phyloP scores from a whole-genome alignment of 768 basidiomycete genomes.

The Mycena capillaripes region DNA sequence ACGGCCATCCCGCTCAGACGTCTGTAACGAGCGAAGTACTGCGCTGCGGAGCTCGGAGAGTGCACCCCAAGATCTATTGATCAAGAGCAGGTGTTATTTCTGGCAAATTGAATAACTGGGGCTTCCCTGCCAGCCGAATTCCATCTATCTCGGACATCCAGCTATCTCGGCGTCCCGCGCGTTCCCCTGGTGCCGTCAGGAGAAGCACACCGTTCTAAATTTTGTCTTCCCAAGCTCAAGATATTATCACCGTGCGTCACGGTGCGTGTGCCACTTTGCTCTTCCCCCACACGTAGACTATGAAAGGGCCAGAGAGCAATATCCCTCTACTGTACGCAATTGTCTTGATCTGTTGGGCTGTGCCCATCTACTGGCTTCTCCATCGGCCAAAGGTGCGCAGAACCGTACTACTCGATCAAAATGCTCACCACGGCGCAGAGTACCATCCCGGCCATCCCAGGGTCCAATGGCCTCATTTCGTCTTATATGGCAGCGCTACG shows the following conservation, averaged over 20 bases:
- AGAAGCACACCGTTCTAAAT: not conserved
- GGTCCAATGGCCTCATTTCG: not conserved
- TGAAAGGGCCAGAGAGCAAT: not conserved
- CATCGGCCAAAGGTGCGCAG: not conserved
- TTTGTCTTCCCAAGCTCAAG: not conserved
- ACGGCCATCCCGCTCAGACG: not conserved
- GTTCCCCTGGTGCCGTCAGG: too few relatives aligned
- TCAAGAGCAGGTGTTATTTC: not conserved
- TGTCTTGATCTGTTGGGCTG: not conserved
- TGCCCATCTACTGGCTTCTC: not conserved
- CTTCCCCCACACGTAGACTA: not conserved
- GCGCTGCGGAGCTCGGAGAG: not conserved
- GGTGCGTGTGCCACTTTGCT: not conserved
- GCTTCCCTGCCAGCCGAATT: not conserved
- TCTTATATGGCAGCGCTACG: not conserved
- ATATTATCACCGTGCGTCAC: not conserved
- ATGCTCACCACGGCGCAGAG: not conserved
- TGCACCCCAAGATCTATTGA: not conserved
- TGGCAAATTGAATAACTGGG: not conserved
- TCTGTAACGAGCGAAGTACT: not conserved
- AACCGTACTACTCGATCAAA: not conserved
- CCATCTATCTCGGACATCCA: too few relatives aligned
- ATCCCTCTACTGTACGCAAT: not conserved
- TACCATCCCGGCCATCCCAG: not conserved
- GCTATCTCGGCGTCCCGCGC: too few relatives aligned